Conservation (phyloP, 2,329 filamentous ascomycete genomes). For the Bipolaris oryzae region DNA sequence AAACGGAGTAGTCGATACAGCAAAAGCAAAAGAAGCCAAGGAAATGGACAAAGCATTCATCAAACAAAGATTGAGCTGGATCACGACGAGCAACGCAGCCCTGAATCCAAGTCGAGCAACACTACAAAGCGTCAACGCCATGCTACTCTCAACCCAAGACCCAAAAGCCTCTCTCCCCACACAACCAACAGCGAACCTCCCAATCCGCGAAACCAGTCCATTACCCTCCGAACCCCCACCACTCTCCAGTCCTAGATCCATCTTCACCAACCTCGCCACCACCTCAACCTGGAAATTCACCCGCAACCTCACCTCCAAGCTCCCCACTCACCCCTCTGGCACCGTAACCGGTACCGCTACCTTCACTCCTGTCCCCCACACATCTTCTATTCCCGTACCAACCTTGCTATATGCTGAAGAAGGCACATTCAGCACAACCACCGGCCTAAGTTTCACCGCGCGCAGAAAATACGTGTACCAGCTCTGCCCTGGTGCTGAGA, state of each 20-base stretch:
- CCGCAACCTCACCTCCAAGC: constrained; percentile 60
- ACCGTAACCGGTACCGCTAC: constrained; percentile 68
- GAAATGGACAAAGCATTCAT: constrained; percentile 75
- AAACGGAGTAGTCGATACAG: constrained; percentile 54
- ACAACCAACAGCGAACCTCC: background rate
- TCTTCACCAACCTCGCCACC: constrained; percentile 25
- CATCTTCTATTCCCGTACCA: constrained; percentile 31
- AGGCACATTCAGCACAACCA: constrained; percentile 65
- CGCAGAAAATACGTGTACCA: constrained; percentile 74
- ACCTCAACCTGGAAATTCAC: constrained; percentile 65
- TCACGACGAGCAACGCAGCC: constrained; percentile 78
- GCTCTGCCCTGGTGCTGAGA: constrained; percentile 51
- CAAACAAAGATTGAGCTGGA: constrained; percentile 76
- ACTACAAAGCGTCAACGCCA: constrained; percentile 89
- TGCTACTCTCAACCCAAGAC: constrained; percentile 65
- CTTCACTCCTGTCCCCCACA: constrained; percentile 59
- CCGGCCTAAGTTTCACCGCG: constrained; percentile 62
- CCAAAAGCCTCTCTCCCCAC: background rate
- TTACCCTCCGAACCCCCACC: background rate
- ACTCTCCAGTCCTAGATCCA: background rate
- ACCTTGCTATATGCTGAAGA: constrained; percentile 73
- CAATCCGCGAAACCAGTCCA: background rate
- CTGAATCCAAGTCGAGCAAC: constrained; percentile 85
- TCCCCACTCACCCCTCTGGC: constrained; percentile 68
- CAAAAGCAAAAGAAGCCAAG: background rate